phyloP scores from a whole-genome alignment of 805 yeast species.

The Maudiozyma pseudohumilis region DNA sequence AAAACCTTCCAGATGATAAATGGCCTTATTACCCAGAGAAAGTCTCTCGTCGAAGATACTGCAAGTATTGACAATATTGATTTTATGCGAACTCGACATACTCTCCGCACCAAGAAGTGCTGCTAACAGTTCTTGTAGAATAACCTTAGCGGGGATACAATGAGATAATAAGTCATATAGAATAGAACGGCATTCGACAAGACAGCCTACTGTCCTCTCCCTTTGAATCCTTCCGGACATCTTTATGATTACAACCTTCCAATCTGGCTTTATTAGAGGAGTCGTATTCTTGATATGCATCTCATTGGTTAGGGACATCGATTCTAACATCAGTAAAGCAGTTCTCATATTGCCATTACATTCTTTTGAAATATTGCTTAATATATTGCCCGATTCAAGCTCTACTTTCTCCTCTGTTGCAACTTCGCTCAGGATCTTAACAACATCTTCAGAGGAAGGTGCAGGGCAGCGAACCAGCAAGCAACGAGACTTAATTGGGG shows the following conservation, averaged over 20 bases:
- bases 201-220: slow-evolving; percentile 52
- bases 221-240: slow-evolving; percentile 51
- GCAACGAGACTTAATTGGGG: slow-evolving; percentile 92
- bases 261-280: slow-evolving; percentile 64
- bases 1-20: slow-evolving; percentile 92
- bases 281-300: slow-evolving; percentile 35
- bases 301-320: slow-evolving; percentile 64
- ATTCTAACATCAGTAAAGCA: slow-evolving; percentile 71
- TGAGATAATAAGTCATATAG: slow-evolving; percentile 83
- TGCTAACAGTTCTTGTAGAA: slow-evolving; percentile 53
- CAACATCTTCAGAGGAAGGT: slow-evolving; percentile 55
- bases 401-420: slow-evolving; percentile 44
- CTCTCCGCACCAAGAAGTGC: slow-evolving; percentile 31
- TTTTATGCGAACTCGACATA: slow-evolving; percentile 25
- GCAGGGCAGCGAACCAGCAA: slow-evolving; percentile 79
- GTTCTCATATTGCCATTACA: slow-evolving; percentile 68
- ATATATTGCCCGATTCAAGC: slow-evolving; percentile 35
- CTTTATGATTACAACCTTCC: slow-evolving; percentile 72
- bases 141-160: slow-evolving; percentile 82
- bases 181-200: slow-evolving; percentile 49
- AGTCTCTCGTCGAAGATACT: slow-evolving; percentile 77
- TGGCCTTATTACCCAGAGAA: slow-evolving; percentile 76
- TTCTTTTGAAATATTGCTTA: slow-evolving; percentile 42
- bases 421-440: slow-evolving; percentile 43
- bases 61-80: slow-evolving; percentile 47